Conservation (phyloP, 2,329 filamentous ascomycete genomes). For the Fonsecaea multimorphosa region DNA sequence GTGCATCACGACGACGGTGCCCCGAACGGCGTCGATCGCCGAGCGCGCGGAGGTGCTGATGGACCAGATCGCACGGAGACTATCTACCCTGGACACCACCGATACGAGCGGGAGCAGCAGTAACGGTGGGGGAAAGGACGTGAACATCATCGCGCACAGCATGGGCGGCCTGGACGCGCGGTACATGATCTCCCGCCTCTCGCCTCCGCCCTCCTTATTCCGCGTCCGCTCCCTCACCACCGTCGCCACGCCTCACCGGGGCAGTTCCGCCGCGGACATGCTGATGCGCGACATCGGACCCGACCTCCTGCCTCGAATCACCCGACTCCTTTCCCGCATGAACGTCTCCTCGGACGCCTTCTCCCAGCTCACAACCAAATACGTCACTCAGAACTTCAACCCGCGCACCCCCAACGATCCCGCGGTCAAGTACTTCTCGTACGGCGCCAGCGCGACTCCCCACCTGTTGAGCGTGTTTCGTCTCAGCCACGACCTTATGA, state of each 20-base stretch:
- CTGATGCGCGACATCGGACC: slow-evolving; percentile 63
- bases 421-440: slow-evolving; percentile 66
- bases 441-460: slow-evolving; percentile 64
- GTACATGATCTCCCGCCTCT: slow-evolving; percentile 66
- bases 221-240: slow-evolving; percentile 75
- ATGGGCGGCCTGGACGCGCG: slow-evolving; percentile 67
- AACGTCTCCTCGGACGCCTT: slow-evolving; percentile 66
- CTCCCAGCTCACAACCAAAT: slow-evolving; percentile 64
- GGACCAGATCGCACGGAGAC: slow-evolving; percentile 59
- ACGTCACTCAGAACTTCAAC: slow-evolving; percentile 66
- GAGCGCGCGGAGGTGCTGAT: slow-evolving; percentile 61
- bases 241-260: slow-evolving; percentile 66
- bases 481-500: slow-evolving; percentile 61
- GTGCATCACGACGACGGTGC: slow-evolving; percentile 66
- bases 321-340: slow-evolving; percentile 61
- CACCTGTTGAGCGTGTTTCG: slow-evolving; percentile 64
- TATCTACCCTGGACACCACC: slow-evolving; percentile 40
- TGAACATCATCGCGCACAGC: slow-evolving; percentile 69
- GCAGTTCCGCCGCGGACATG: slow-evolving; percentile 66
- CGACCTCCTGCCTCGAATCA: slow-evolving; percentile 60
- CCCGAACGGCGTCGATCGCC: slow-evolving; percentile 65
- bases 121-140: slow-evolving; percentile 49
- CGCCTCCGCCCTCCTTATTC: slow-evolving; percentile 63
- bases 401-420: slow-evolving; percentile 62
- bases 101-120: slow-evolving; percentile 43